Percentiles rank a stretch among this genome's conserved stretches.
These are phyloP conservation scores for Tetraselmis chui DNA, from an alignment of 139 green algal genomes.

Conservation along the genomic window DNA sequence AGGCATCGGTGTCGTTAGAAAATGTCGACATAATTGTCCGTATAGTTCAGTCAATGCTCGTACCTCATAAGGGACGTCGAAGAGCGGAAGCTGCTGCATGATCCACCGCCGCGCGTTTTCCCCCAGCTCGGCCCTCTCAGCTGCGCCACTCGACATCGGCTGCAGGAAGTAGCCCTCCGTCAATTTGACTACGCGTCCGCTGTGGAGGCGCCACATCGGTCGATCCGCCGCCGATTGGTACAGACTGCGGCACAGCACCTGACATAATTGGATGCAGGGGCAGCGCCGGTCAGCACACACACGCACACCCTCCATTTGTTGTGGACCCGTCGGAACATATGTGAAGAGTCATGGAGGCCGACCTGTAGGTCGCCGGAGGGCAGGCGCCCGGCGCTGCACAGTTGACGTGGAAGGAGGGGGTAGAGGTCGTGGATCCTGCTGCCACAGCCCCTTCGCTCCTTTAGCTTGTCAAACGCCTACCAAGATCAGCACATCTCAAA, in stretches of 20 bases:
- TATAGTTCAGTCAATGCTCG: no score
- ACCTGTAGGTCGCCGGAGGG: background rate
- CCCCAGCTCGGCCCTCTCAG: conserved; percentile 18
- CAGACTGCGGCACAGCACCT: conserved; percentile 30
- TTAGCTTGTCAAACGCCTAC: background rate
- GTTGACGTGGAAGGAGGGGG: background rate
- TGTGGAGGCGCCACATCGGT: conserved; percentile 49
- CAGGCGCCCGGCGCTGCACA: background rate
- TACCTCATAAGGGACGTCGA: conserved; percentile 30
- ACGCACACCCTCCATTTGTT: no score
- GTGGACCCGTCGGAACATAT: no score
- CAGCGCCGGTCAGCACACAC: background rate
- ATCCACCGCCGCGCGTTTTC: conserved; percentile 40
- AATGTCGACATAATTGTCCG: no score
- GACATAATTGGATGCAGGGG: background rate
- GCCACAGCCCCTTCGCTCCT: background rate
- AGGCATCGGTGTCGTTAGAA: no score
- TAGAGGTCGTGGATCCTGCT: background rate
- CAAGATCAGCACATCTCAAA: no score
- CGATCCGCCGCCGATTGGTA: conserved; percentile 32
- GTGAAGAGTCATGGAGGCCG: no score
- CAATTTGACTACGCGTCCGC: conserved; percentile 32
- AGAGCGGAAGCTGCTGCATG: conserved; percentile 38
- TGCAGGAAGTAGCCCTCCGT: conserved; percentile 55
- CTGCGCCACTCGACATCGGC: conserved; percentile 12